Conservation (phyloP, 2,329 filamentous ascomycete species). For the Aspergillus sp. region DNA sequence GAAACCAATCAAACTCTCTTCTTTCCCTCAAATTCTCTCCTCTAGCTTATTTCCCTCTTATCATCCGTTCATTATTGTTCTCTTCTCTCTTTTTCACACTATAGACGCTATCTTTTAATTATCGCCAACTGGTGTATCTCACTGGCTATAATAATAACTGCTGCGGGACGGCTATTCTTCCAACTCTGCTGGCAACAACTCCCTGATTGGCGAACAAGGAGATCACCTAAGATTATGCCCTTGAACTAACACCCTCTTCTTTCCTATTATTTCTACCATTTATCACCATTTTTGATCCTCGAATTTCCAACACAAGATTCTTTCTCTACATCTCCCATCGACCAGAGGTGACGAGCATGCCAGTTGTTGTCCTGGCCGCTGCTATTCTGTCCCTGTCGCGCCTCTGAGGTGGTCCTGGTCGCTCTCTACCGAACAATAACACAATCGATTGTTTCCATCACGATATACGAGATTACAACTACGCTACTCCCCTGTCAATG, state of each 20-base stretch:
- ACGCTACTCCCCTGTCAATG: conserved; percentile 11
- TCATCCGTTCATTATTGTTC: neutral
- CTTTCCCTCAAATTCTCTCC: neutral
- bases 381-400: conserved; percentile 11
- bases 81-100: neutral
- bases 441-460: no score
- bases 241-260: neutral
- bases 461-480: conserved; percentile 3
- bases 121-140: neutral
- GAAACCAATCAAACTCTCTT: neutral
- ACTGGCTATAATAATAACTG: neutral
- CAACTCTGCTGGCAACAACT: neutral
- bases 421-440: conserved; percentile 4
- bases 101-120: neutral
- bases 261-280: neutral
- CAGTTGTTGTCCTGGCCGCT: conserved; percentile 10
- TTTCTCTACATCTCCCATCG: neutral
- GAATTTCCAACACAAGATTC: neutral
- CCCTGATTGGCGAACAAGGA: neutral
- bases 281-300: neutral
- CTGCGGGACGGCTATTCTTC: conserved; percentile 2
- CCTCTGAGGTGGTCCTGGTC: conserved; percentile 19
- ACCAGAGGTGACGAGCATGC: conserved; percentile 15
- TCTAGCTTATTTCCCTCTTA: neutral
- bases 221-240: neutral